A percentile compares a stretch with the other conserved stretches of the same genome.
Conservation (phyloP, 805 yeast genomes). For the Starmera dryadoides region DNA sequence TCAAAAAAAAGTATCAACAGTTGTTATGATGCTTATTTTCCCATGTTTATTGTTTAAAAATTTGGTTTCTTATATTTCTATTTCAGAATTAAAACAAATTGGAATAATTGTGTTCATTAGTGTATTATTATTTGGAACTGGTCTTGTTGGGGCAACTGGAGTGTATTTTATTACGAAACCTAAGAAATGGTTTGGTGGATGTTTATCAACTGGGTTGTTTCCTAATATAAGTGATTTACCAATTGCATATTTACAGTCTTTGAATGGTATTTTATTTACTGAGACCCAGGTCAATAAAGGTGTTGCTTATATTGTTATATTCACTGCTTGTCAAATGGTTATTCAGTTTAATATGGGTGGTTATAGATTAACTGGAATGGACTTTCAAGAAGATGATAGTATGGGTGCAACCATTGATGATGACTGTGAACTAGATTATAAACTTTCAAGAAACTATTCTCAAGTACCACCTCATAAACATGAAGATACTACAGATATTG, state of each 20-base stretch:
- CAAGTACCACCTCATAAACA: too few relatives aligned
- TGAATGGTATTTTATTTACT: slow-evolving; percentile 58
- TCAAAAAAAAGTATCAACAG: slow-evolving; percentile 49
- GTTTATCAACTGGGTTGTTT: slow-evolving; percentile 60
- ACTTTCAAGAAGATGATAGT: slow-evolving; percentile 40
- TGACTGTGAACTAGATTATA: too few relatives aligned
- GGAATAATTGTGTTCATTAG: slow-evolving; percentile 52
- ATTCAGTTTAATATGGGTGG: slow-evolving; percentile 73
- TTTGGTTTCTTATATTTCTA: slow-evolving; percentile 48
- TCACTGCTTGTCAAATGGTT: slow-evolving; percentile 54
- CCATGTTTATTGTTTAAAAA: slow-evolving; percentile 59
- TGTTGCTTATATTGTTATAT: slow-evolving; percentile 76
- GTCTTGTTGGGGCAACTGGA: slow-evolving; percentile 34
- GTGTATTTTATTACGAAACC: slow-evolving; percentile 32
- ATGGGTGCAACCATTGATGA: too few relatives aligned
- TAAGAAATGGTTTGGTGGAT: slow-evolving; percentile 61
- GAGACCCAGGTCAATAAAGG: slow-evolving; percentile 62
- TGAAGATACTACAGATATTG: neutral
- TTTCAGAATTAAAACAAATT: slow-evolving; percentile 53
- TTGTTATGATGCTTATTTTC: slow-evolving; percentile 49
- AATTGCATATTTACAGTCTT: slow-evolving; percentile 65
- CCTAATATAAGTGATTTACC: slow-evolving; percentile 76
- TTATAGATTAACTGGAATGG: slow-evolving; percentile 60
- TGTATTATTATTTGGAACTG: slow-evolving; percentile 40
- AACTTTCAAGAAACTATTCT: too few relatives aligned